phyloP scores from a whole-genome alignment of 2,329 filamentous ascomycete genomes.

The Exophiala aquamarina region DNA sequence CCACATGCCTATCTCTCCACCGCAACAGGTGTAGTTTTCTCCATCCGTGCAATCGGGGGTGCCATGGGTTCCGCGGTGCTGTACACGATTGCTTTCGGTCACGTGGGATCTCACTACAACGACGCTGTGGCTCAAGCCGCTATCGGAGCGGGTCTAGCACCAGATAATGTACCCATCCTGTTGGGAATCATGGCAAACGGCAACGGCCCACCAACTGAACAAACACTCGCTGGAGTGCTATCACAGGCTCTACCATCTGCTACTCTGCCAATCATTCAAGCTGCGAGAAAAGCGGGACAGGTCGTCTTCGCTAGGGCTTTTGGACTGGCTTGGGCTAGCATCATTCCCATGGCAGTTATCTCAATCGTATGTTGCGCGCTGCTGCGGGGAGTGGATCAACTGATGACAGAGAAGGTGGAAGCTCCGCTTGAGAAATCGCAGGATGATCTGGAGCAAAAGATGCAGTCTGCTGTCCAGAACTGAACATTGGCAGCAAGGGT shows the following conservation, averaged over 20 bases:
- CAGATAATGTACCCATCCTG: constrained; percentile 37
- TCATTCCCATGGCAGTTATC: constrained; percentile 54
- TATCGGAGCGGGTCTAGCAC: constrained; percentile 43
- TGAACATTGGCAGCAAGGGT: not conserved
- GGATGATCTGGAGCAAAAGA: not conserved
- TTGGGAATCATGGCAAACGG: constrained; percentile 43
- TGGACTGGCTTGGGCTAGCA: constrained; percentile 50
- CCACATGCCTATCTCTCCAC: constrained; percentile 55
- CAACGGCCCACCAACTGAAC: constrained; percentile 30
- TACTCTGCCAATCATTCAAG: constrained; percentile 34
- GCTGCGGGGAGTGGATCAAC: constrained; percentile 49
- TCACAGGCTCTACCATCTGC: not conserved
- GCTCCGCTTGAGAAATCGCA: constrained; percentile 47
- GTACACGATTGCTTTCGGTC: constrained; percentile 53
- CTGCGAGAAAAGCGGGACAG: constrained; percentile 42
- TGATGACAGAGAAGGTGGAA: constrained; percentile 57
- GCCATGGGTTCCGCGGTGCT: constrained; percentile 55
- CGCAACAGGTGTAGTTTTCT: constrained; percentile 55
- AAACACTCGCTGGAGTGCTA: constrained; percentile 31
- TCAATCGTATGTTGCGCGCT: constrained; percentile 46
- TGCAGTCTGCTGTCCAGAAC: not conserved
- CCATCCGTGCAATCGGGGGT: constrained; percentile 53
- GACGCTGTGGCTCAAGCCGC: constrained; percentile 44
- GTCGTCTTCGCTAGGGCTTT: constrained; percentile 51
- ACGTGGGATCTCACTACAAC: constrained; percentile 41